phyloP scores from a whole-genome alignment of 768 basidiomycete species.

The Phaffia tasmanica region DNA sequence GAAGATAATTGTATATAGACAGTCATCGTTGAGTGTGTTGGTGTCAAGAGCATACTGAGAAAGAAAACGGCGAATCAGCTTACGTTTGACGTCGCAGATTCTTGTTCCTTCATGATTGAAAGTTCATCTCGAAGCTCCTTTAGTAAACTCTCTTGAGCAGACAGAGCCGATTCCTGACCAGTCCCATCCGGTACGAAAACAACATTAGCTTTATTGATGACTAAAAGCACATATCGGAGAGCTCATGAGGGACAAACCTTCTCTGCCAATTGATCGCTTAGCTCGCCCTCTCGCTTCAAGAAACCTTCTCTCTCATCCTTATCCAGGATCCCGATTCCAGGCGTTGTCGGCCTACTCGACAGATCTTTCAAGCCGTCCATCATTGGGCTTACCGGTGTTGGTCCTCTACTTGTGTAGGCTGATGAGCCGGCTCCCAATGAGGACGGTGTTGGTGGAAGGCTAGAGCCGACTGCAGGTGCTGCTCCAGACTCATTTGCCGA shows the following conservation, averaged over 20 bases:
- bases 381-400: constrained; percentile 47
- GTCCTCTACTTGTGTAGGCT: constrained; percentile 40
- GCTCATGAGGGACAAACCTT: constrained; percentile 38
- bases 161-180: constrained; percentile 58
- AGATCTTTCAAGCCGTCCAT: constrained; percentile 64
- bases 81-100: constrained; percentile 23
- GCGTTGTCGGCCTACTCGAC: constrained; percentile 82
- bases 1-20: background rate
- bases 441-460: background rate
- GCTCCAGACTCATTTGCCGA: constrained; percentile 39
- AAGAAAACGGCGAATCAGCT: background rate
- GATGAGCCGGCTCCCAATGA: background rate
- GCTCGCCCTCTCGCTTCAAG: constrained; percentile 87
- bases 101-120: constrained; percentile 75
- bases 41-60: background rate
- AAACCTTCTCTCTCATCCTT: constrained; percentile 98
- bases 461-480: background rate
- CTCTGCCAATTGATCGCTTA: constrained; percentile 85
- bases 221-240: background rate
- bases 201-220: background rate
- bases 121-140: constrained; percentile 83
- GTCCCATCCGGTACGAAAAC: background rate
- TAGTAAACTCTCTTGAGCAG: constrained; percentile 69
- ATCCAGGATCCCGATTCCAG: constrained; percentile 63
- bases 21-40: background rate